Evolutionary conservation across 495 filamentous ascomycete species (phyloP).

Genomic region (Ascobolus immersus): DNA sequence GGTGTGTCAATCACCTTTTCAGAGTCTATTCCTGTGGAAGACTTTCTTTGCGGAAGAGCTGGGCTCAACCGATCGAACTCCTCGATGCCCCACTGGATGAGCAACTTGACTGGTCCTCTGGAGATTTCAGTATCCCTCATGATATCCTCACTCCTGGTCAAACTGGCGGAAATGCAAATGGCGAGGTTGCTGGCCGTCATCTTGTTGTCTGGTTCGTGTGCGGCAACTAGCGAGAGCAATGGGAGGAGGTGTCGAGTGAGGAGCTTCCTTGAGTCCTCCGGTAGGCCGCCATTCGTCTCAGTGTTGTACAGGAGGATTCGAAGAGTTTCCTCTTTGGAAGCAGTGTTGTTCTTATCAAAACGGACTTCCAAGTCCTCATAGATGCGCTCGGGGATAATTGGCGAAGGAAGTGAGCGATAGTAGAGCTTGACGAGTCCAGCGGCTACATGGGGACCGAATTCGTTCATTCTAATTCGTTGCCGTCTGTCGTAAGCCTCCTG

Average conservation of each 20-base stretch:
- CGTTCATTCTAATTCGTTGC: constrained; percentile 24
- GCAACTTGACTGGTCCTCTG: constrained; percentile 17
- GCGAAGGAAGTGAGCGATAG: constrained; percentile 28
- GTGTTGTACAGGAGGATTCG: constrained; percentile 8
- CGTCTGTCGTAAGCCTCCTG: constrained; percentile 29
- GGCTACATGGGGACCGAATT: constrained; percentile 26
- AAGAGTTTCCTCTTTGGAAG: constrained; percentile 8
- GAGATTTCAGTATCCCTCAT: constrained; percentile 25
- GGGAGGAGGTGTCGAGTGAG: constrained; percentile 27
- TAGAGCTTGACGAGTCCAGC: constrained; percentile 29
- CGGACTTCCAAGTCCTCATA: constrained; percentile 15
- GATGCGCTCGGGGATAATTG: constrained; percentile 22
- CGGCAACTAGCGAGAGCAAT: constrained; percentile 22
- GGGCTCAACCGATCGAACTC: constrained; percentile 13
- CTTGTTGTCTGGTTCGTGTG: constrained; percentile 22
- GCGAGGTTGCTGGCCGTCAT: constrained; percentile 28
- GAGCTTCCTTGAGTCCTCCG: constrained; percentile 20
- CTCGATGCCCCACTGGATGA: constrained; percentile 20
- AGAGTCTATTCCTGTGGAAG: no score
- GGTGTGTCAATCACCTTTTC: no score
- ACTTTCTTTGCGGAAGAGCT: no score
- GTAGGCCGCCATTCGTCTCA: constrained; percentile 20
- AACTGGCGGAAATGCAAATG: constrained; percentile 24
- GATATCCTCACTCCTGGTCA: constrained; percentile 18
- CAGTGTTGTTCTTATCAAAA: constrained; percentile 3